Evolutionary conservation across 23 red algal species (phyloP).

Genomic region (Cyanidiococcus yangmingshanensis): DNA sequence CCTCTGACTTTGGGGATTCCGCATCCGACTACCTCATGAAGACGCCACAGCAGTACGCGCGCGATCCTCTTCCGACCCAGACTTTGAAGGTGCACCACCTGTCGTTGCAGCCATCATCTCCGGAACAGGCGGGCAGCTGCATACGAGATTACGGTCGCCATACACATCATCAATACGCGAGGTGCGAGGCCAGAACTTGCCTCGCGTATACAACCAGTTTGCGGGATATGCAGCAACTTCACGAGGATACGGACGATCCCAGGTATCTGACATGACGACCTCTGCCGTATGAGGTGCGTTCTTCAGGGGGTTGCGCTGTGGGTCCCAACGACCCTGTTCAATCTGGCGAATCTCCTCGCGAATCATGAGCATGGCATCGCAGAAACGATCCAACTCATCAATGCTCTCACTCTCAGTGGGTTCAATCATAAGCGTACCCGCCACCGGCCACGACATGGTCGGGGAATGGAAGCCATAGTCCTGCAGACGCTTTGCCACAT

Average conservation of each 20-base stretch:
- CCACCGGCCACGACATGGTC: constrained; percentile 97
- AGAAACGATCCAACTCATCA: constrained; percentile 85
- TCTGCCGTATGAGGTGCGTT: constrained; percentile 88
- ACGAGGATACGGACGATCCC: constrained; percentile 79
- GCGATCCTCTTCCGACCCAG: neutral
- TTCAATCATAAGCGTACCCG: constrained; percentile 98
- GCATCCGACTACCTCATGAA: no score
- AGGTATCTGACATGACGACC: constrained; percentile 53
- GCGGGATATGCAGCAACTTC: constrained; percentile 83
- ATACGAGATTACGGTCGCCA: constrained; percentile 88
- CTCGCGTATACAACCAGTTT: constrained; percentile 38
- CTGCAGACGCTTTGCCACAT: constrained; percentile 92
- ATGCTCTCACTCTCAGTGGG: constrained; percentile 94
- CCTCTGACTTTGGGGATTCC: no score
- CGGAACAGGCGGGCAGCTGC: constrained; percentile 64
- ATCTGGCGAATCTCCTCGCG: constrained; percentile 94
- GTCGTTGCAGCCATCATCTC: neutral
- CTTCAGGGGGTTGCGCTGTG: constrained; percentile 87
- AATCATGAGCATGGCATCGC: constrained; percentile 96
- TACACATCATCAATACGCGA: constrained; percentile 85
- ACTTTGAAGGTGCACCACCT: neutral
- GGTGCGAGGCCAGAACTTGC: constrained; percentile 91
- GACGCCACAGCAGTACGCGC: neutral
- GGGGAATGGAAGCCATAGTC: constrained; percentile 99
- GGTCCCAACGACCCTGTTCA: constrained; percentile 84